Base-by-base conservation (phyloP, 2,329 filamentous ascomycete species). In the Paracorniculantispora psalliotae region DNA sequence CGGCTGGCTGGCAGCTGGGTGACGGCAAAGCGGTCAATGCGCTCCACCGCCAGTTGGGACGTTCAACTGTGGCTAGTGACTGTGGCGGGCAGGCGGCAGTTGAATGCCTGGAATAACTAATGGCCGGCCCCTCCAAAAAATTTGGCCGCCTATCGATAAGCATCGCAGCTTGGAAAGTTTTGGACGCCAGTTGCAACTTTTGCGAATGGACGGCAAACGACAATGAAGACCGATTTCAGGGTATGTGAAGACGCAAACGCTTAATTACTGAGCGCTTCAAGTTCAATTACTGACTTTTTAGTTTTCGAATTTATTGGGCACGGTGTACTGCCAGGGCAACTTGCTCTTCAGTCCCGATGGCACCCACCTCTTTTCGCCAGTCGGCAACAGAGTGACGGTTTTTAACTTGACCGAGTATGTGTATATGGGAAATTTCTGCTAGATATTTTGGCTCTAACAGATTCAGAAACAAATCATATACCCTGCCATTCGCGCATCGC, bases 151-250 rank as follows among this genome's bases (percentile, higher is more conserved):
- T 64, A 72, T 73, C 72, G 72, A 73, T 73, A 73, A 73, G 69
- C 59, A 60, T 46, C 48, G 60, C 59, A 49, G 57, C 63, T 64
- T 57, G 54, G 61, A 64, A 63, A 65, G 58, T 63, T 71, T 73
- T 72, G 66, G 67, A 67, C 61, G 63, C 21, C 21, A 43, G 10
- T 21, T 15, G 46, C 9, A 48, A 46, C 37, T 65, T 61, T 54
- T 59, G 55, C 65, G 59, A 64, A 74, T 74, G 72, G 71, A 68
- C 68, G 67, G 66, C 65, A 69, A 70, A 68, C 74, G 72, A 86
- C 75, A 73, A 99, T 99, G 94, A 99, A 97, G 89, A 97, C 92
- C 66, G 93, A 97, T 77, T 99, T 97, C 76, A 96, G 94, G 86
- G 93, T 96, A 77, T 63, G 39, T n/a, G n/a, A n/a, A n/a, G n/a